Base-by-base conservation (phyloP, 108 stramenopile species). In the Discostella stelligeroides region DNA sequence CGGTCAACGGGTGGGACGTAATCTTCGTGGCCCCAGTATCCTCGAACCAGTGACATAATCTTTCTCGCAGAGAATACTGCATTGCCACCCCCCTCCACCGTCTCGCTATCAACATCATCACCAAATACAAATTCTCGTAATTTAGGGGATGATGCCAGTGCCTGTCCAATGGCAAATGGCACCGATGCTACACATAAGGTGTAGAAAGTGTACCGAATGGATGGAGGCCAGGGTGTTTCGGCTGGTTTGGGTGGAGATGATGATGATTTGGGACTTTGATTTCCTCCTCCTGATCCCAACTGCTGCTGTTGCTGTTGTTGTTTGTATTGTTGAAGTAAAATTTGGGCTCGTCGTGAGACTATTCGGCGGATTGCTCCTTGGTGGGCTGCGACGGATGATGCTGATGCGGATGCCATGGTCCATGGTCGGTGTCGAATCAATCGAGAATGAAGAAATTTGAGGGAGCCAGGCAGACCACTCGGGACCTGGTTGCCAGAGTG, bases 291-390 rank as follows among this genome's bases (percentile, higher is more conserved):
- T 38, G 18, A 34, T 40, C n/a, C 61, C 43, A 23, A 62, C 21
- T 30, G 63, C 68, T 25, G 34, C 34, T 34, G 34, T 5, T 34
- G 34, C 3, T 34, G 34, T 6, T 34, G 34, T 6, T 34, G 34
- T 6, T 34, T 21, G 45, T 63, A 46, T 21, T 54, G 59, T 70
- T 73, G 63, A 8, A 78, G 21, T 7, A 78, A 48, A 46, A 56
- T 12, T 53, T 70, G 58, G 40, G 76, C 76, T 47, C 69, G 40
- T 25, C 76, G 76, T 11, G 76, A 78, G 28, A 56, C 65, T 70
- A 70, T 63, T 13, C 69, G 69, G 18, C 58, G 30, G 6, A 23
- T 21, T 7, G 48, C 21, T 21, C 38, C 21, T 51, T 43, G 21
- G 8, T 38, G 24, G 8, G 72, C 15, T 40, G 64, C 30, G 48